Percentiles rank a stretch among this genome's conserved stretches.
These are phyloP conservation scores for Lentinula edodes DNA, from an alignment of 768 basidiomycete genomes.

Conservation along the genomic window DNA sequence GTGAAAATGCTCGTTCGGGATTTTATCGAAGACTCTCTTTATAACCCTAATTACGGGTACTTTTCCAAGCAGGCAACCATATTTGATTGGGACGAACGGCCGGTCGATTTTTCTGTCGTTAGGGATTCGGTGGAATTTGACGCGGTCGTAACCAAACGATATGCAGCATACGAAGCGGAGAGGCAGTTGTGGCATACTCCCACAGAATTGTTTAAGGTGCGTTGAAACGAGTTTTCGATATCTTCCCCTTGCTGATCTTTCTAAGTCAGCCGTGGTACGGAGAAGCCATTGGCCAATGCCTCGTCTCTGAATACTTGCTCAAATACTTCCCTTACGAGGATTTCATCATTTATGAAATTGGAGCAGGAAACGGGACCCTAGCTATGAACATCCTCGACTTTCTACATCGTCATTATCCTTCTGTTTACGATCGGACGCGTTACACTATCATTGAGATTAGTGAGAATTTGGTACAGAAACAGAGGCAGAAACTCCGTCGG, in stretches of 20 bases:
- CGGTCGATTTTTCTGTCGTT: constrained; percentile 66
- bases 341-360: constrained; percentile 94
- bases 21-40: constrained; percentile 94
- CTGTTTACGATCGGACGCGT: constrained; percentile 87
- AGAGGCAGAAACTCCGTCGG: constrained; percentile 57
- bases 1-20: constrained; percentile 95
- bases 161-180: constrained; percentile 64
- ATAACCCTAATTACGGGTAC: constrained; percentile 97
- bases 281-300: constrained; percentile 81
- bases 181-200: constrained; percentile 98
- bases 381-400: constrained; percentile 85
- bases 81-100: constrained; percentile 56
- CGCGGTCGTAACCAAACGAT: constrained; percentile 70
- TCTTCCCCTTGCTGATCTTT: not conserved
- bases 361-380: constrained; percentile 95
- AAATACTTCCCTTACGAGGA: constrained; percentile 97
- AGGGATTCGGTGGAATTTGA: constrained; percentile 74
- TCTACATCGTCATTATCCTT: constrained; percentile 71
- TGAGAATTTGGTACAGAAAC: constrained; percentile 65
- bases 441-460: constrained; percentile 97
- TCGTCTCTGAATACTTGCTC: constrained; percentile 87
- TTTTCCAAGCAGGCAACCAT: constrained; percentile 92
- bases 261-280: constrained; percentile 84
- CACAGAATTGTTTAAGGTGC: constrained; percentile 93
- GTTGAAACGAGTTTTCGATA: constrained; percentile 12